Conservation (phyloP, 768 basidiomycete species). For the Leccinum subtestaceum region DNA sequence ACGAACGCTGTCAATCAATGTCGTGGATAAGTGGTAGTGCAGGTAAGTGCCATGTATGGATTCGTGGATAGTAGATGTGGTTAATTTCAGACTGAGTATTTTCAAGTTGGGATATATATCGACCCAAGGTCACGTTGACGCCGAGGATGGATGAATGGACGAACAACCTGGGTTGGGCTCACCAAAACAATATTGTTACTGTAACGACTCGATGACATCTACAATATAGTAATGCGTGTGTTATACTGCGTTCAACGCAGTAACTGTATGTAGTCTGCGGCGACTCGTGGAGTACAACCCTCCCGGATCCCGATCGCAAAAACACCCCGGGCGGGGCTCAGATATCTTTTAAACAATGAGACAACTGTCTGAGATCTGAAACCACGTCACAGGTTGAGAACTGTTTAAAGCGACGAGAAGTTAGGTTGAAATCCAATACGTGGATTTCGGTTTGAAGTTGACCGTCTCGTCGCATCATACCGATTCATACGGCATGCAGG, state of each 20-base stretch:
- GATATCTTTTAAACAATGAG: neutral
- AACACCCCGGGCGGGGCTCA: no score
- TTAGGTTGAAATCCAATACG: neutral
- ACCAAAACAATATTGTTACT: no score
- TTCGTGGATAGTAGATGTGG: slow-evolving; percentile 10
- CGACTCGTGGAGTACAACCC: no score
- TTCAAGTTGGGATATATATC: no score
- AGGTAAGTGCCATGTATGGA: no score
- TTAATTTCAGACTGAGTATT: slow-evolving; percentile 1
- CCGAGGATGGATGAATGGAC: no score
- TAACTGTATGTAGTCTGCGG: slow-evolving; percentile 45
- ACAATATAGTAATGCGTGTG: neutral
- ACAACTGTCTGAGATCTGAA: neutral
- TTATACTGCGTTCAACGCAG: no score
- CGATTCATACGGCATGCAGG: no score
- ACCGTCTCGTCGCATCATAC: neutral
- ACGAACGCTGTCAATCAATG: slow-evolving; percentile 44
- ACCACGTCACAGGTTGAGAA: neutral
- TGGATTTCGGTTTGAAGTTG: neutral
- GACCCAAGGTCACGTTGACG: no score
- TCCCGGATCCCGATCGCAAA: no score
- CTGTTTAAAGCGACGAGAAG: neutral
- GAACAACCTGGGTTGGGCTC: slow-evolving; percentile 40
- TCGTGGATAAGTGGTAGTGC: neutral
- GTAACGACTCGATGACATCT: neutral